Base-by-base conservation (phyloP, 1,284 basidiomycete genomes). In the Paramarasmius palmivorus region DNA sequence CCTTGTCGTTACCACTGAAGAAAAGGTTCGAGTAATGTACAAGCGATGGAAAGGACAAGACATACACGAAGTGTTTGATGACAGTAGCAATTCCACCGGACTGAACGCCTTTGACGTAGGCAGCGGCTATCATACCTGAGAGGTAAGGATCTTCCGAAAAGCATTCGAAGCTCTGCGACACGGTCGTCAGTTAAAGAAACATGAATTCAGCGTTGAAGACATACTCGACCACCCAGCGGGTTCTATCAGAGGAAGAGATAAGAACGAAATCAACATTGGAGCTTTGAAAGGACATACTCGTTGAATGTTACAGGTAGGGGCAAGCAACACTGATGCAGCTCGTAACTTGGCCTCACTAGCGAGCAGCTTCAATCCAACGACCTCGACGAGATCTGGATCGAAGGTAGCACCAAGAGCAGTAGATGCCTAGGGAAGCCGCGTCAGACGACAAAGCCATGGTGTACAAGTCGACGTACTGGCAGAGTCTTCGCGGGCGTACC, bases 61-160 rank as follows among this genome's bases (percentile, higher is more conserved):
- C 71, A n/a, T 64, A 83, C 82, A 83, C 82, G 56, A 85, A 89
- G 63, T 90, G 88, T 65, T 90, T 89, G 70, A 89, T 86, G 2
- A 83, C 74, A 8, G 78, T 79, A n/a, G 82, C 85, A 48, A 93
- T 84, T 2, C 88, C 88, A 22, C 80, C 78, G 23, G 68, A 77
- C 66, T 93, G 90, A 2, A 91, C 76, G n/a, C 90, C 90, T 42
- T 83, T 82, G 42, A 92, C 77, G 63, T 90, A 92, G 2, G 86
- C 78, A 0, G 88, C 81, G 0, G 89, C 82, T 36, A 90, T 76
- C 57, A 77, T 73, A 19, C 91, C 91, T 19, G 86, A 86, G 4
- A 90, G 77, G 52, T 82, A 70, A 1, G 91, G 90, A 63, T 93
- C 91, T 66, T 93, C 91, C 0, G 89, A 88, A 72, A 90, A 92